Percentiles rank a stretch among this genome's conserved stretches.
phyloP scores from a whole-genome alignment of 2,329 filamentous ascomycete genomes.

The Sporothrix euskadiensis region DNA sequence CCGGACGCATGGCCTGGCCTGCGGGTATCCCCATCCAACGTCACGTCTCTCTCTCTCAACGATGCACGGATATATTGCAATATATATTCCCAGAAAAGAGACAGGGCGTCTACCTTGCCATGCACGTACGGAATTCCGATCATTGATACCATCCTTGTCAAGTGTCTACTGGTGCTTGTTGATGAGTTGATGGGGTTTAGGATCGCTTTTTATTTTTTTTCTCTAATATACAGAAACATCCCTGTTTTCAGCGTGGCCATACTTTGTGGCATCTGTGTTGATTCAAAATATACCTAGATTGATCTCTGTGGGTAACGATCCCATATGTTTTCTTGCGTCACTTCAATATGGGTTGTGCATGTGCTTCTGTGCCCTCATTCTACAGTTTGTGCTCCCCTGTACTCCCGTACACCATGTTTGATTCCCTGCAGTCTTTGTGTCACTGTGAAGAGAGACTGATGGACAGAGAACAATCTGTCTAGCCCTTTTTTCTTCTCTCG shows the following conservation, averaged over 20 bases:
- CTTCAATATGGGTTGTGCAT: constrained; percentile 12
- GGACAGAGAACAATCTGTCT: background rate
- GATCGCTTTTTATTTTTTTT: background rate
- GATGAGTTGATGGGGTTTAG: background rate
- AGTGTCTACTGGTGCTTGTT: background rate
- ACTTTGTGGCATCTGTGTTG: background rate
- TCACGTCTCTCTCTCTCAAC: background rate
- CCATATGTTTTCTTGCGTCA: background rate
- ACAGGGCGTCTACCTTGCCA: constrained; percentile 15
- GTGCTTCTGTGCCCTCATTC: background rate
- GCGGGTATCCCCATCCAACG: background rate
- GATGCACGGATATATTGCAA: background rate
- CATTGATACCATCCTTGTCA: background rate
- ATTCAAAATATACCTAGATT: background rate
- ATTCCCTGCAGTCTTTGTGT: constrained; percentile 17
- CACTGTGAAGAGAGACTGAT: background rate
- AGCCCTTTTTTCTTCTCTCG: too few relatives aligned
- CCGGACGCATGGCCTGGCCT: constrained; percentile 1
- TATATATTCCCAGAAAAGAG: background rate
- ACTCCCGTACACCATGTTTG: background rate
- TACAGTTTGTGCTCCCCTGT: background rate
- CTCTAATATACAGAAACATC: background rate
- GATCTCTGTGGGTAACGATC: background rate
- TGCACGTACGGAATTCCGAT: constrained; percentile 34
- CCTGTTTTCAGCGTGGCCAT: background rate